A percentile compares a stretch with the other conserved stretches of the same genome.
Conservation (phyloP, 1,284 basidiomycete species). For the Leccinum solheimii region DNA sequence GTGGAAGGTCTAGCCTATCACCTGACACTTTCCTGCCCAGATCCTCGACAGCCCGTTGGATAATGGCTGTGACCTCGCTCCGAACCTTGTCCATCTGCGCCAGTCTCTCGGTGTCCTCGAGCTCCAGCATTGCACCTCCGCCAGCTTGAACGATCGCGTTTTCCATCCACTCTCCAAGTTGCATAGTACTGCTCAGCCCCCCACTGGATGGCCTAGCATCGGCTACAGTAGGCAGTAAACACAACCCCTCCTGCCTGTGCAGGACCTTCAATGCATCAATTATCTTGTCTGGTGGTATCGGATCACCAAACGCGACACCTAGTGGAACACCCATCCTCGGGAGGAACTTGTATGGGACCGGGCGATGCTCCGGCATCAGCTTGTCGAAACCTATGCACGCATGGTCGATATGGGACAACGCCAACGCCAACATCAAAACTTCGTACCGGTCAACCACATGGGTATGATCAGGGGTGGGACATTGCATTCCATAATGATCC, state of each 20-base stretch:
- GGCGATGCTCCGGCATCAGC: constrained; percentile 84
- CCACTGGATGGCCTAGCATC: background rate
- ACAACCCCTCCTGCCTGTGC: background rate
- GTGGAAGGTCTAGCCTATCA: constrained; percentile 24
- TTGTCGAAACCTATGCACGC: constrained; percentile 71
- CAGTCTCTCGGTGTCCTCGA: background rate
- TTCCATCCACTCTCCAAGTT: constrained; percentile 16
- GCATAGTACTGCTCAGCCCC: background rate
- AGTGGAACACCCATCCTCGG: constrained; percentile 62
- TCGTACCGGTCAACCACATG: constrained; percentile 84
- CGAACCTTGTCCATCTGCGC: constrained; percentile 42
- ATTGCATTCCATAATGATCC: constrained; percentile 80
- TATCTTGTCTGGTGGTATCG: constrained; percentile 51
- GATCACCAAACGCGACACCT: constrained; percentile 73
- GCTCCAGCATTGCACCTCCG: background rate
- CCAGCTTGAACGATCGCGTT: constrained; percentile 3
- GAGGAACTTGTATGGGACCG: constrained; percentile 70
- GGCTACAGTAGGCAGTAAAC: background rate
- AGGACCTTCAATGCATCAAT: constrained; percentile 26
- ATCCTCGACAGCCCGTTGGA: constrained; percentile 61
- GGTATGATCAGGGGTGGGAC: constrained; percentile 84
- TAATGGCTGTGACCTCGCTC: constrained; percentile 54
- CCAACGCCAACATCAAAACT: background rate
- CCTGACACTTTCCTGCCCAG: constrained; percentile 55
- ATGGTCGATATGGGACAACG: background rate